Base-by-base conservation (phyloP, 2,329 filamentous ascomycete genomes). In the Penicillium hordei region DNA sequence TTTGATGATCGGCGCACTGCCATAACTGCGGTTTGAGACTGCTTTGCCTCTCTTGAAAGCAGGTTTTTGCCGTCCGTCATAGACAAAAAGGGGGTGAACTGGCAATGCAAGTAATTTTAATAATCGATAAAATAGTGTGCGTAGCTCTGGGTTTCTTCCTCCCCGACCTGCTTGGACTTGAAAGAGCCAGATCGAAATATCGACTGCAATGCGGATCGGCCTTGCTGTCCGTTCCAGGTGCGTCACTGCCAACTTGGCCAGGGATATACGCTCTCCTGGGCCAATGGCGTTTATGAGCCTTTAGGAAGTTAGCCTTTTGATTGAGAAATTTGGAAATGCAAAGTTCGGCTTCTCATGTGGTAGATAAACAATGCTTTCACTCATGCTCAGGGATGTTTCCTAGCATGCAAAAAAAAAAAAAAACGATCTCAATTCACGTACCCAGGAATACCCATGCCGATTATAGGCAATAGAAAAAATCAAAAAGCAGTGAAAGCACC, bases 181-280 rank as follows among this genome's bases (percentile, higher is more conserved):
- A 70, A 96, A 97, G 44, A 96, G 89, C 94, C 94, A 99, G 70
- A 99, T 97, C 3, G 92, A 91, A 65, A 96, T 89, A 72, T 99
- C 94, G 63, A 99, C 89, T 39, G 94, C 94, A 46, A 99, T 82
- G 40, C 93, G 88, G 40, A 97, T 80, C 0, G 93, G 93, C 1
- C 88, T 83, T 25, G 84, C 83, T 12, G 85, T 86, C 53, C 82
- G 76, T 68, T 91, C 85, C 62, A 95, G 84, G 65, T 90, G 88
- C 48, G 92, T 85, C 45, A 92, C 82, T 31, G 93, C 89, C 50
- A 97, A 83, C 70, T 91, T 95, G 34, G 90, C 86, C 10, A 99
- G 82, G 19, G 94, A 89, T 54, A 95, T 81, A 59, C 93, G 85
- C 69, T 89, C 82, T 54, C 92, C 91, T 9, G 87, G 79, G 40